Conservation (phyloP, 225 moss, liverwort and hornwort species). For the Rhytidiadelphus loreus region DNA sequence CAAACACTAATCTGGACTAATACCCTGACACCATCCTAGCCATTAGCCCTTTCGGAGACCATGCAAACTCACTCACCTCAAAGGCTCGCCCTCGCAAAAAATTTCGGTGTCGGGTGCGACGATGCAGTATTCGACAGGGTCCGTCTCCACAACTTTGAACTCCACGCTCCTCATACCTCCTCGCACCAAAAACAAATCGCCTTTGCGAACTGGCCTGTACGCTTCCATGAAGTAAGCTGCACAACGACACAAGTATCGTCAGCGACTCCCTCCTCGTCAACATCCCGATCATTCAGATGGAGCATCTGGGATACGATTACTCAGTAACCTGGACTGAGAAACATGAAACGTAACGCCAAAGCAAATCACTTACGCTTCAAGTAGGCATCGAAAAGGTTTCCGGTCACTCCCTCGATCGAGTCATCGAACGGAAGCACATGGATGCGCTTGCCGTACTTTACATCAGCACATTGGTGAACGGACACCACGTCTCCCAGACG, state of each 20-base stretch:
- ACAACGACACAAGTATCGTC: neutral
- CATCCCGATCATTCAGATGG: neutral
- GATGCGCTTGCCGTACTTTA: constrained; percentile 86
- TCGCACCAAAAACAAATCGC: constrained; percentile 61
- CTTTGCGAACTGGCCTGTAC: constrained; percentile 68
- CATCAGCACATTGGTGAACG: constrained; percentile 90
- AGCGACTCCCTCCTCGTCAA: neutral
- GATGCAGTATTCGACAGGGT: constrained; percentile 70
- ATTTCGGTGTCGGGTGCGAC: constrained; percentile 94
- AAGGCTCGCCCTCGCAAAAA: constrained; percentile 84
- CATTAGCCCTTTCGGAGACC: neutral
- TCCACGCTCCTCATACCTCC: constrained; percentile 22
- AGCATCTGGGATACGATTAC: neutral
- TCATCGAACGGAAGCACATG: constrained; percentile 94
- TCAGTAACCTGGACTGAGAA: neutral
- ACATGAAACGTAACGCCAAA: neutral
- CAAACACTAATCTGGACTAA: neutral
- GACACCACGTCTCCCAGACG: constrained; percentile 87
- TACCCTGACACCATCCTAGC: neutral
- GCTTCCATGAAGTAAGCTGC: constrained; percentile 67
- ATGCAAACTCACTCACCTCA: constrained; percentile 22
- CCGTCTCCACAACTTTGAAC: constrained; percentile 17
- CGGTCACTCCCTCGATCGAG: constrained; percentile 81
- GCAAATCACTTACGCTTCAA: constrained; percentile 55
- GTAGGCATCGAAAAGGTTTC: constrained; percentile 81